Base-by-base conservation (phyloP, 192 early-diverging fungal species). In the Chytriomyces sp. region DNA sequence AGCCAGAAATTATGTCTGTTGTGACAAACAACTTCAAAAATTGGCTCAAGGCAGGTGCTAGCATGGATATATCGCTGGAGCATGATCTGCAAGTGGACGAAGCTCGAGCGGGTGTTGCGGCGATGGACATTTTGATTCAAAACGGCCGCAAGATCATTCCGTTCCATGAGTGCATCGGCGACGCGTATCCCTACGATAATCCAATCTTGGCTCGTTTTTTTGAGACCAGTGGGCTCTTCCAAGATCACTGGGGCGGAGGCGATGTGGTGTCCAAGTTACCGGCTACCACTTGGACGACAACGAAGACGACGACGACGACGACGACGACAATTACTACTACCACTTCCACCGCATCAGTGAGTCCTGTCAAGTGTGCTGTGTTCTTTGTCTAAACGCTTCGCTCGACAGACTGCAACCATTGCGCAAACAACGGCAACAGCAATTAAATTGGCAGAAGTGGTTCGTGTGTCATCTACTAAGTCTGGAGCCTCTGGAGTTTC, bases 121-220 rank as follows among this genome's bases (percentile, higher is more conserved):
- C 33, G 14, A 39, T 64, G 37, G 62, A 64, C 37, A 39, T 64
- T 8, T 41, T 64, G 17, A 64, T 64, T 38, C n/a, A n/a, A 12
- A 28, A 12, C 14, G 62, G 62, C 6, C 37, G 40, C 39, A 31
- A 28, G 6, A 44, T 64, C 14, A 44, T 30, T 22, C 37, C 62
- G 12, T 17, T 64, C 7, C n/a, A 38, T 1, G 62, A 64, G 49
- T 64, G 62, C 39, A 40, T 64, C 17, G 62, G 62, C 14, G 62
- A 44, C 4, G 6, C 38, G n/a, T 17, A 31, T 61, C 55, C 55
- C 0, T 64, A 64, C 37, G 62, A 41, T 10, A 64, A 64, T 34
- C 36, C 62, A 7, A 64, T 64, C 28, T 28, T 64, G 7, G 6
- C 25, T 14, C 6, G 17, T 5, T 64, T 64, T 30, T 64, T 64